Evolutionary conservation across 345 rosid genomes (phyloP), one percentile per base, ranked within the genome.

Genomic region (Camelina laxa): DNA sequence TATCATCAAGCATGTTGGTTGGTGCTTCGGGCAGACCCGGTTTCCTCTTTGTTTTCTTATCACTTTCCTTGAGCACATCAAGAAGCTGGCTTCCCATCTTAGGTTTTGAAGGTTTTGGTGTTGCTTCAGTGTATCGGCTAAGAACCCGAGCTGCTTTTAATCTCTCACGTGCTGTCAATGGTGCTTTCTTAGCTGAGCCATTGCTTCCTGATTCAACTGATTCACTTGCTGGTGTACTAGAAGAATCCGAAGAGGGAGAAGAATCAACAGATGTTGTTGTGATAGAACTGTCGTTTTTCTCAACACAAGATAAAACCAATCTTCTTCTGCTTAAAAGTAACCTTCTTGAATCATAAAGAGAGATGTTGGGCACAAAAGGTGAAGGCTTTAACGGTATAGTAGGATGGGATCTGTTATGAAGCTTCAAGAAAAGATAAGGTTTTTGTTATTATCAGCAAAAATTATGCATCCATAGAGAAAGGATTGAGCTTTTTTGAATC

Each of bases 11-110:
- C 85, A 94, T 63, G 78, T 91, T 90, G 12, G 86, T 85, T 1
- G 97, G 98, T 16, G 97, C 98, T 79, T 91, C 92, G 0, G 96
- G 97, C 64, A 94, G 82, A 31, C 96, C 82, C 8, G 93, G 86
- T 73, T 80, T 87, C 80, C 80, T 86, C 81, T 87, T 91, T 21
- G 91, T 88, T 72, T 78, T 78, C 72, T 82, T 77, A 8, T 94
- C 97, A 50, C 93, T 84, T 72, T 84, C 95, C 59, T 82, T 88
- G 68, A 91, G 72, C 45, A 90, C 96, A 74, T 84, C 95, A 72
- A 94, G 61, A 16, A 90, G 85, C 17, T 84, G 91, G 72, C 88
- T 91, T 35, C 97, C 91, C 88, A 84, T 83, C 53, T 84, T 90
- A 16, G 85, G 69, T 72, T 86, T 87, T 8, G 86, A 38, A 67